These are phyloP conservation scores for Musa acuminata DNA, from an alignment of 176 grass and related monocot species.

Conservation along the genomic window DNA sequence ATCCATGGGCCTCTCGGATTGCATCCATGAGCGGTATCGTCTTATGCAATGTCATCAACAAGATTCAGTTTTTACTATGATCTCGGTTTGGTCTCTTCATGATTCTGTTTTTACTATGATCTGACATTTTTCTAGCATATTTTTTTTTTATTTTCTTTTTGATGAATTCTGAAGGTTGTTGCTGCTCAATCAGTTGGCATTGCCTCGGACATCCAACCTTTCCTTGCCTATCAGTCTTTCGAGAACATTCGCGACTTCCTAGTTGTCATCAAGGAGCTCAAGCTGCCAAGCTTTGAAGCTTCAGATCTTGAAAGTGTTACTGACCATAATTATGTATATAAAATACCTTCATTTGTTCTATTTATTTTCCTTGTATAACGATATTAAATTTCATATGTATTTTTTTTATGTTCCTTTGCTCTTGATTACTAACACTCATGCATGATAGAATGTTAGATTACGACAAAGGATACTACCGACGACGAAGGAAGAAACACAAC, in stretches of 20 bases:
- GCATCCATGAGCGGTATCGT: too few relatives aligned
- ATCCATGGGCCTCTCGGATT: too few relatives aligned
- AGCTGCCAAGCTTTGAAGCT: slow-evolving; percentile 67
- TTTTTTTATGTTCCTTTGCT: too few relatives aligned
- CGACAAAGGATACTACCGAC: too few relatives aligned
- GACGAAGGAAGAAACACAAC: too few relatives aligned
- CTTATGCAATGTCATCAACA: too few relatives aligned
- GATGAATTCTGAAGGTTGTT: slow-evolving; percentile 24
- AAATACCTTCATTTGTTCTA: background rate
- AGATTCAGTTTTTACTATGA: too few relatives aligned
- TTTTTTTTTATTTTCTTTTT: background rate
- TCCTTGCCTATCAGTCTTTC: slow-evolving; percentile 74
- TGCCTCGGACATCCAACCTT: slow-evolving; percentile 50
- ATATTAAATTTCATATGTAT: too few relatives aligned
- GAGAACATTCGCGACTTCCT: slow-evolving; percentile 94
- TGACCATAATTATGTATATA: too few relatives aligned
- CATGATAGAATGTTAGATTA: too few relatives aligned
- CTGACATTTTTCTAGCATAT: background rate
- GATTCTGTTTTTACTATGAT: background rate
- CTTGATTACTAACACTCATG: too few relatives aligned
- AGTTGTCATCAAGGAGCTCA: slow-evolving; percentile 54
- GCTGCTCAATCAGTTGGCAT: slow-evolving; percentile 22
- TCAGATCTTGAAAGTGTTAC: slow-evolving; percentile 72
- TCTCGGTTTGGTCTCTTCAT: background rate
- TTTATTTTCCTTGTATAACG: background rate